Conservation (phyloP, 306 rosid species). For the Prosopis cineraria region DNA sequence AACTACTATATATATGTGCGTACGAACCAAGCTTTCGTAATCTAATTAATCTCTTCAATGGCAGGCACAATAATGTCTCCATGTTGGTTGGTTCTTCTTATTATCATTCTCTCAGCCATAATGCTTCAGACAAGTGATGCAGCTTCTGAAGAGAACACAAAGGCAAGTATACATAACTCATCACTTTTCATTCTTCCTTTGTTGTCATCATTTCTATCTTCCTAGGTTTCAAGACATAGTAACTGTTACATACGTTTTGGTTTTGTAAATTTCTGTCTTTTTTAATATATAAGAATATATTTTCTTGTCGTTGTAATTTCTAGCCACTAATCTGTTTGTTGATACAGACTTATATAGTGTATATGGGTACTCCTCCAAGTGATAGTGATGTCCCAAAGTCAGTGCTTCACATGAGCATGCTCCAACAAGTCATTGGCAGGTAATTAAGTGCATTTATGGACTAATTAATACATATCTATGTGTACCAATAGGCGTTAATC, state of each 20-base stretch:
- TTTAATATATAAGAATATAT: background rate
- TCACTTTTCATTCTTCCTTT: background rate
- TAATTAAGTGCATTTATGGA: background rate
- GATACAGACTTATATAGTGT: slow-evolving; percentile 48
- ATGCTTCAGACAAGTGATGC: background rate
- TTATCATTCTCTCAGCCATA: background rate
- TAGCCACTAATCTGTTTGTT: background rate
- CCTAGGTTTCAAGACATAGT: background rate
- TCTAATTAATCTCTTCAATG: background rate
- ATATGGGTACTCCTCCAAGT: slow-evolving; percentile 30
- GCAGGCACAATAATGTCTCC: background rate
- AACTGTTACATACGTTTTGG: no score
- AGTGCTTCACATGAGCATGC: slow-evolving; percentile 41
- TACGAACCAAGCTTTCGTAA: background rate
- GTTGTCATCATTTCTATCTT: background rate
- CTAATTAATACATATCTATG: background rate
- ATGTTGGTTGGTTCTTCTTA: background rate
- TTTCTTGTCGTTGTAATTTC: background rate
- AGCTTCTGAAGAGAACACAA: background rate
- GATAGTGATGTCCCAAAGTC: background rate
- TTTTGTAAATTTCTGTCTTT: background rate
- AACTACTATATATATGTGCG: no score
- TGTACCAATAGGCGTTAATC: no score
- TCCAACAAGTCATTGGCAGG: slow-evolving; percentile 47
- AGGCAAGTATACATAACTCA: background rate